These are phyloP conservation scores for Yamadazyma jaroonii DNA, from an alignment of 1,139 yeast genomes.

Conservation along the genomic window DNA sequence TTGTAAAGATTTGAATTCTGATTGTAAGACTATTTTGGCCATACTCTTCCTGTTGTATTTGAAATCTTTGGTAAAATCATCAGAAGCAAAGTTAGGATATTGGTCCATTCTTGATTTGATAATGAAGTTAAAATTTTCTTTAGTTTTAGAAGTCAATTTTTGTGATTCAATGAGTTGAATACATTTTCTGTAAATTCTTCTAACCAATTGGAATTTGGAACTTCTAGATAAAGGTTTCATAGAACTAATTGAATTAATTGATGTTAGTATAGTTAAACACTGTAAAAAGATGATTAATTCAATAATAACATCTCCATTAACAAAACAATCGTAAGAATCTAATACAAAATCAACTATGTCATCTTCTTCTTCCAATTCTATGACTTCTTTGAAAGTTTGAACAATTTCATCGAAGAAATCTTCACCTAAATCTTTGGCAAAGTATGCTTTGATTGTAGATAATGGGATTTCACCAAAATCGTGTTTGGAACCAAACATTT, in stretches of 20 bases:
- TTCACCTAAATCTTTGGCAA: conserved; percentile 16
- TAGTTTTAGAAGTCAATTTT: conserved; percentile 36
- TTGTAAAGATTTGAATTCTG: conserved; percentile 50
- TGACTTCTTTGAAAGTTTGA: conserved; percentile 22
- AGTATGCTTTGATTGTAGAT: conserved; percentile 30
- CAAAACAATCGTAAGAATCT: conserved; percentile 62
- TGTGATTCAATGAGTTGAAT: conserved; percentile 44
- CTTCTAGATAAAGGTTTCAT: conserved; percentile 25
- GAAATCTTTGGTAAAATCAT: conserved; percentile 15
- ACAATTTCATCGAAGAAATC: conserved; percentile 29
- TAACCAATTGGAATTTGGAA: conserved; percentile 33
- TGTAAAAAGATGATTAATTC: conserved; percentile 57
- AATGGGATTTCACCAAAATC: conserved; percentile 80
- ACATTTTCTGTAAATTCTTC: conserved; percentile 45
- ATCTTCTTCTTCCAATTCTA: conserved; percentile 35
- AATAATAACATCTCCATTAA: conserved; percentile 53
- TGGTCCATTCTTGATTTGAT: conserved; percentile 33
- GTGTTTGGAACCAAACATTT: conserved; percentile 65
- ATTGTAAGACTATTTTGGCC: conserved; percentile 53
- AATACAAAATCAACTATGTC: conserved; percentile 45
- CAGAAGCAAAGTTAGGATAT: conserved; percentile 36
- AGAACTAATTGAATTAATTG: conserved; percentile 31
- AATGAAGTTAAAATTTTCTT: conserved; percentile 29
- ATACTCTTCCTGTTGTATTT: conserved; percentile 25
- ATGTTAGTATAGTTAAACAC: conserved; percentile 42